These are phyloP conservation scores for Phytophthora nicotianae DNA, from an alignment of 352 stramenopile species.

Conservation along the genomic window DNA sequence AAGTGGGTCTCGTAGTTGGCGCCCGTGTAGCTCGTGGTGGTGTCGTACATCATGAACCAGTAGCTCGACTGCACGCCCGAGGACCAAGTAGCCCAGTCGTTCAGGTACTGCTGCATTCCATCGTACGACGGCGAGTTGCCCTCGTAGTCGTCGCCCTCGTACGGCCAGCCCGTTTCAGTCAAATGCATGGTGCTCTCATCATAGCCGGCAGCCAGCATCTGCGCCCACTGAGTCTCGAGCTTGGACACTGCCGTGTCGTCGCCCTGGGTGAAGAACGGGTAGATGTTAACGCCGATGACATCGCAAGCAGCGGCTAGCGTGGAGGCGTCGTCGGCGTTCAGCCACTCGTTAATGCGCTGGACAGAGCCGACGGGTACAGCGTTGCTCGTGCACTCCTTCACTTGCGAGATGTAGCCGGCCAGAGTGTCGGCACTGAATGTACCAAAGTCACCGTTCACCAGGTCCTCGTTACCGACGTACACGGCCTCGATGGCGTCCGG, in stretches of 20 bases:
- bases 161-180: constrained; percentile 69
- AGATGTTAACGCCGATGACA: constrained; percentile 50
- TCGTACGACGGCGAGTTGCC: constrained; percentile 52
- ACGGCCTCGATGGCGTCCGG: constrained; percentile 56
- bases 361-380: constrained; percentile 59
- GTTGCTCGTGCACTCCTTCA: constrained; percentile 51
- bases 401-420: constrained; percentile 49
- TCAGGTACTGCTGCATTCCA: constrained; percentile 46
- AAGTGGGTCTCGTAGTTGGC: constrained; percentile 64
- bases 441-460: constrained; percentile 54
- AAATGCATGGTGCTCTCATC: constrained; percentile 42
- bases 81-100: constrained; percentile 52
- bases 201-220: constrained; percentile 46
- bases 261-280: constrained; percentile 54
- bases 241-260: constrained; percentile 47
- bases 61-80: constrained; percentile 36
- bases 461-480: constrained; percentile 79
- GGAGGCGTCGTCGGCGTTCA: constrained; percentile 38
- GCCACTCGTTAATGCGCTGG: constrained; percentile 70
- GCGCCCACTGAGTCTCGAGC: constrained; percentile 50
- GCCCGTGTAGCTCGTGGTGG: constrained; percentile 45
- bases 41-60: constrained; percentile 75
- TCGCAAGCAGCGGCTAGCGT: constrained; percentile 38
- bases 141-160: constrained; percentile 36
- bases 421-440: constrained; percentile 40